Evolutionary conservation across 2,329 filamentous ascomycete genomes (phyloP), one percentile per base, ranked within the genome.

Genomic region (Gnomoniopsis sp.): DNA sequence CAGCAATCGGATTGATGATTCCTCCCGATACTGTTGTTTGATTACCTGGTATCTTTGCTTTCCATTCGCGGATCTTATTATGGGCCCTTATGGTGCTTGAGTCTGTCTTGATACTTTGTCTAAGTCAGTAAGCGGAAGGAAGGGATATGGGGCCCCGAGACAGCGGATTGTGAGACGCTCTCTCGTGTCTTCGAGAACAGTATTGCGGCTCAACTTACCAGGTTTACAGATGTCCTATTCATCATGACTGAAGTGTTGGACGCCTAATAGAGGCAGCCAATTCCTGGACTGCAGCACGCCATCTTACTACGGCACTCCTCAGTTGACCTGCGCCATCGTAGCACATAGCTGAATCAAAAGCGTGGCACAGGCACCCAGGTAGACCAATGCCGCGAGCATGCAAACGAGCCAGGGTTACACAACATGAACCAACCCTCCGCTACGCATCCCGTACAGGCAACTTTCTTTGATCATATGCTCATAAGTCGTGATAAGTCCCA

Each of bases 291-390:
- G 22, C 44, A 44, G 38, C 7, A 51, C 41, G 56, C 59, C 59
- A 50, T 53, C 21, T 33, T 38, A 22, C 22, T 30, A 34, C n/a
- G 23, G 26, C 21, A 14, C 22, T 44, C 38, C 48, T 43, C 60
- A 62, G 57, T 60, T 62, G 58, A 62, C 60, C 60, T 49, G 46
- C 50, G 60, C 60, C 60, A 57, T 51, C 49, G 60, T 62, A 21
- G 41, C 53, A 62, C 60, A 30, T 60, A 19, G 57, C 48, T 55
- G 57, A 34, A 41, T 43, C 52, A 52, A 19, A 23, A 6, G 17
- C 38, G 58, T 53, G 46, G 36, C 47, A 62, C 60, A 54, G 51
- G 36, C 19, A 52, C 22, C 41, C 43, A 51, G 43, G 30, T 22
- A 60, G 54, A 44, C 60, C 60, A 60, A 60, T 58, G 52, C 58